These are phyloP conservation scores for Vickermania spadyakhi DNA, from an alignment of 208 protist genomes.

Conservation along the genomic window DNA sequence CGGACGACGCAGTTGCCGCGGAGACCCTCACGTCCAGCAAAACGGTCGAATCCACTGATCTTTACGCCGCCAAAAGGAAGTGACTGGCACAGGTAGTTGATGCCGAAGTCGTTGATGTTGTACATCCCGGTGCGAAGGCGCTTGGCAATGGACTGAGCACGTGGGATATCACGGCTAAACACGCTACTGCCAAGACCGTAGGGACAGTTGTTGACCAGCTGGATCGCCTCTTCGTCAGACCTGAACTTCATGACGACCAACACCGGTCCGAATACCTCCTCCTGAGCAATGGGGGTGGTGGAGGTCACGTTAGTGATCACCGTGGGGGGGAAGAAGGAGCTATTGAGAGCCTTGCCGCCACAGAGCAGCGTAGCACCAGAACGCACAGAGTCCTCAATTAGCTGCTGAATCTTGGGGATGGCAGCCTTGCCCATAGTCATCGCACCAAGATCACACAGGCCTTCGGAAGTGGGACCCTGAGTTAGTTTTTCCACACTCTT, in stretches of 20 bases:
- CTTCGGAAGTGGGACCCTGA: slow-evolving; percentile 75
- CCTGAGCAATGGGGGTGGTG: slow-evolving; percentile 83
- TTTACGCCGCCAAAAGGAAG: slow-evolving; percentile 94
- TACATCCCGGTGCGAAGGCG: slow-evolving; percentile 84
- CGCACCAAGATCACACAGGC: slow-evolving; percentile 79
- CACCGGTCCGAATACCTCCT: slow-evolving; percentile 94
- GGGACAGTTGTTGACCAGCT: slow-evolving; percentile 80
- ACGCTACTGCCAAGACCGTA: slow-evolving; percentile 90
- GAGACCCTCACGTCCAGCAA: slow-evolving; percentile 91
- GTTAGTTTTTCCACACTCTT: slow-evolving; percentile 46
- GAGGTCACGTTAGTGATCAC: slow-evolving; percentile 86
- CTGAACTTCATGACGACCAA: slow-evolving; percentile 86
- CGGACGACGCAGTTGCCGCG: slow-evolving; percentile 87
- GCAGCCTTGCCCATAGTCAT: slow-evolving; percentile 91
- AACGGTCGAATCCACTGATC: slow-evolving; percentile 93
- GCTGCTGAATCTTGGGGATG: slow-evolving; percentile 84
- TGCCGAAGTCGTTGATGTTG: slow-evolving; percentile 93
- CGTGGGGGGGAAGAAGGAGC: slow-evolving; percentile 87
- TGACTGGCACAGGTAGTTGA: slow-evolving; percentile 94
- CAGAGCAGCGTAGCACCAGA: slow-evolving; percentile 81
- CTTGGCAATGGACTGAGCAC: slow-evolving; percentile 76
- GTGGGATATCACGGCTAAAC: slow-evolving; percentile 65
- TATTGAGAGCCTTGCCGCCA: slow-evolving; percentile 59
- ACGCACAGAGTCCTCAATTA: slow-evolving; percentile 84
- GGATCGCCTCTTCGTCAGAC: slow-evolving; percentile 77